Evolutionary conservation across 2,329 filamentous ascomycete genomes (phyloP).

Genomic region (Mycosphaerella arachidis): DNA sequence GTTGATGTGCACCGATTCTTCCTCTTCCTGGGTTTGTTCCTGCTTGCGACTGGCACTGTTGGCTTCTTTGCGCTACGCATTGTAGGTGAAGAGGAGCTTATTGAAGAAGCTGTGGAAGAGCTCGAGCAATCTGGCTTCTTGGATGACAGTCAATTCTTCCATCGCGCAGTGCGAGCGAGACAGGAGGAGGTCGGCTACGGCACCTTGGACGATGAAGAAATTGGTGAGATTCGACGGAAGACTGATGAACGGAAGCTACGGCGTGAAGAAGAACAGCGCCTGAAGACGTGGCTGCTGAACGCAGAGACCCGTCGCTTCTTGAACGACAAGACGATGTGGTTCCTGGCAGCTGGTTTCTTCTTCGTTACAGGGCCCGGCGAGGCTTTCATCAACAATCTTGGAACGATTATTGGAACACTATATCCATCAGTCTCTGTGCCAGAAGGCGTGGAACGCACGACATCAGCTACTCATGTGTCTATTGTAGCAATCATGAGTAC

Average conservation of each 20-base stretch:
- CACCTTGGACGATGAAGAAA: slow-evolving; percentile 48
- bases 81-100: slow-evolving; percentile 79
- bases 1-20: slow-evolving; percentile 82
- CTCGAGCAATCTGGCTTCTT: slow-evolving; percentile 84
- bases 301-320: slow-evolving; percentile 84
- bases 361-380: slow-evolving; percentile 93
- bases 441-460: slow-evolving; percentile 54
- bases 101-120: slow-evolving; percentile 84
- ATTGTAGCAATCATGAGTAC: slow-evolving; percentile 90
- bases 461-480: slow-evolving; percentile 82
- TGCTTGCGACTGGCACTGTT: slow-evolving; percentile 65
- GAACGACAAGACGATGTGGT: slow-evolving; percentile 91
- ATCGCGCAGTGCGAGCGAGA: slow-evolving; percentile 39
- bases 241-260: slow-evolving; percentile 43
- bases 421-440: slow-evolving; percentile 55
- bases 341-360: slow-evolving; percentile 83
- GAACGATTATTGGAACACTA: slow-evolving; percentile 85
- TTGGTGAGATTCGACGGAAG: slow-evolving; percentile 42
- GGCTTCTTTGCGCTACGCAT: slow-evolving; percentile 72
- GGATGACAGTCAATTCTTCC: slow-evolving; percentile 69
- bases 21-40: slow-evolving; percentile 70
- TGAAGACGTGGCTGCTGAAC: slow-evolving; percentile 88
- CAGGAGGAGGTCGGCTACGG: slow-evolving; percentile 56
- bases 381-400: slow-evolving; percentile 95
- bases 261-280: slow-evolving; percentile 56